Conservation (phyloP, 83 land plant species). For the Isoetes engelmannii region DNA sequence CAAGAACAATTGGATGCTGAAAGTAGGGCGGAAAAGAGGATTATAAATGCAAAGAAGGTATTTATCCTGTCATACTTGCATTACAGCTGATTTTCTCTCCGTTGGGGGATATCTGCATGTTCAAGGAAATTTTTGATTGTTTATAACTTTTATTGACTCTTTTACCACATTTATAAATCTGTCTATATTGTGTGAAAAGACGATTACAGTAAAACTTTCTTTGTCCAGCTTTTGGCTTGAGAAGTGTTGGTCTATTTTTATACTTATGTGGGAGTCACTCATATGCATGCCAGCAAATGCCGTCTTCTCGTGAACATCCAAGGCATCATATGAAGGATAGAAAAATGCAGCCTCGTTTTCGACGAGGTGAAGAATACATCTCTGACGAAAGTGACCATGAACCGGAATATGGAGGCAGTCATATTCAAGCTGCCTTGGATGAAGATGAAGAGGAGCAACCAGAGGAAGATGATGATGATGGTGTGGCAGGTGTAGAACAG, state of each 20-base stretch:
- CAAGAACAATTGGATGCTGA: conserved; percentile 80
- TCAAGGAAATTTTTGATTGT: background rate
- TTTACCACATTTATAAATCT: background rate
- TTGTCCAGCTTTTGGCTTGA: background rate
- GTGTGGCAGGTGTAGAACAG: conserved; percentile 45
- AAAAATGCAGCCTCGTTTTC: conserved; percentile 25
- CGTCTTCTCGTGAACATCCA: background rate
- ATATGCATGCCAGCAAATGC: background rate
- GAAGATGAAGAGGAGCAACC: conserved; percentile 27
- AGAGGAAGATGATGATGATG: conserved; percentile 56
- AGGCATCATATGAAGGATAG: conserved; percentile 28
- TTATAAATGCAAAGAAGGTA: conserved; percentile 80
- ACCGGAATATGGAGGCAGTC: conserved; percentile 74
- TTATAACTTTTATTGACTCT: background rate
- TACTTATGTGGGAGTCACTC: background rate
- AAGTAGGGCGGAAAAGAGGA: conserved; percentile 75
- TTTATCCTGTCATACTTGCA: background rate
- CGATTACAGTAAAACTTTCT: background rate
- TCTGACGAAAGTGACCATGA: conserved; percentile 64
- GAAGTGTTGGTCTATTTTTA: background rate
- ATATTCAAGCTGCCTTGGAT: conserved; percentile 52
- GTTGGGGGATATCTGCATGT: background rate
- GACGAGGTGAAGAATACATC: conserved; percentile 17
- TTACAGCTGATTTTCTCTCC: background rate
- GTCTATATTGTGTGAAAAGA: conserved; percentile 1